Evolutionary conservation across 2,329 filamentous ascomycete species (phyloP).

Genomic region (Nakataea oryzae): DNA sequence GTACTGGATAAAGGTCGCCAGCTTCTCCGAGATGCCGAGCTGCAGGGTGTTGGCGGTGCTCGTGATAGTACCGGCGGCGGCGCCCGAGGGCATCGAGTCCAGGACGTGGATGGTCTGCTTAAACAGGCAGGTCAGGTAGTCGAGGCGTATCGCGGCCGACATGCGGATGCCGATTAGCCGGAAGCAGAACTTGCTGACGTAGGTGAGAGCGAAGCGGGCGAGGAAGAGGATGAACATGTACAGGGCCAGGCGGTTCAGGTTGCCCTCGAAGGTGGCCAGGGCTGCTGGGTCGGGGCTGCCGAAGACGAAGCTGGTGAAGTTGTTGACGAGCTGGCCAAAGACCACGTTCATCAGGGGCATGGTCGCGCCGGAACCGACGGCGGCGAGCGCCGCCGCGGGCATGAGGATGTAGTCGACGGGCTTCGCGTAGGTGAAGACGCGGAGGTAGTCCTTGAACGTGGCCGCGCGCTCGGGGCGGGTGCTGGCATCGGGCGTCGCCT

Average conservation of each 20-base stretch:
- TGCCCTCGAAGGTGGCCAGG: conserved; percentile 22
- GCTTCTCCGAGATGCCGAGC: conserved; percentile 53
- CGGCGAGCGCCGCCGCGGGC: conserved; percentile 32
- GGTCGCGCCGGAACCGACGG: conserved; percentile 42
- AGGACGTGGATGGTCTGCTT: conserved; percentile 57
- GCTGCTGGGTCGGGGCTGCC: background rate
- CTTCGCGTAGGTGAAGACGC: conserved; percentile 44
- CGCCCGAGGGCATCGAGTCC: conserved; percentile 52
- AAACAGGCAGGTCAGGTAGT: conserved; percentile 55
- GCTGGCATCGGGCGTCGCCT: conserved; percentile 19
- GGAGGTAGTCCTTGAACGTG: conserved; percentile 33
- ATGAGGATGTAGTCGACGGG: conserved; percentile 40
- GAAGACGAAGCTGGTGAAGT: conserved; percentile 29
- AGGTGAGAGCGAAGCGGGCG: conserved; percentile 52
- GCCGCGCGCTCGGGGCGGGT: conserved; percentile 33
- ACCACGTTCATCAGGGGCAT: conserved; percentile 50
- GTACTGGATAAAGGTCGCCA: conserved; percentile 48
- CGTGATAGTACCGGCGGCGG: conserved; percentile 53
- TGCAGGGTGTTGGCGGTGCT: conserved; percentile 54
- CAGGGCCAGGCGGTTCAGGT: conserved; percentile 38
- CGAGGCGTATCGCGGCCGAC: conserved; percentile 49
- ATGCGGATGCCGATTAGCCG: conserved; percentile 52
- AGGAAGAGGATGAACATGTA: conserved; percentile 65
- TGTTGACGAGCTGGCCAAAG: conserved; percentile 40
- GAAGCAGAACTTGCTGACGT: conserved; percentile 44